These are phyloP conservation scores for Phoenix roebelenii DNA, from an alignment of 176 grass and related monocot species.

Conservation along the genomic window DNA sequence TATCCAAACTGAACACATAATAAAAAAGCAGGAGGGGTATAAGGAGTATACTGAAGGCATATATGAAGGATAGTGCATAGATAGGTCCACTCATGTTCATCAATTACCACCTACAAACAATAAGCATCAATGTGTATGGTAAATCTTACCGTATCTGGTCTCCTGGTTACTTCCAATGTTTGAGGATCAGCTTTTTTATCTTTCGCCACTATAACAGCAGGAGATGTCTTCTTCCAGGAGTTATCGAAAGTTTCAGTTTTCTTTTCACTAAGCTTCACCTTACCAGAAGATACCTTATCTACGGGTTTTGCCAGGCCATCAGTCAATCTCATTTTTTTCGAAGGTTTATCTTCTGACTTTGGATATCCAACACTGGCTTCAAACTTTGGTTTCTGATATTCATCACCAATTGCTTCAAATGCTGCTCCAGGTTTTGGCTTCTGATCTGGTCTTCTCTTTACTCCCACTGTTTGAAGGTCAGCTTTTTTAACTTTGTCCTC, in stretches of 20 bases:
- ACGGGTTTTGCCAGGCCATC: not conserved
- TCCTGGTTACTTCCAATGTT: constrained; percentile 13
- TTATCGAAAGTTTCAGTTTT: not conserved
- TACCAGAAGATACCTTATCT: not conserved
- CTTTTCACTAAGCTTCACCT: constrained; percentile 1
- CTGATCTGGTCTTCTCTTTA: constrained; percentile 5
- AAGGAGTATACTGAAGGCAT: no score
- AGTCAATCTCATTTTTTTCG: constrained; percentile 36
- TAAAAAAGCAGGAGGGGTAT: no score
- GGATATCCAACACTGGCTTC: not conserved
- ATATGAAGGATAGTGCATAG: no score
- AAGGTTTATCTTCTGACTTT: constrained; percentile 10
- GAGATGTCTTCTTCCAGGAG: not conserved
- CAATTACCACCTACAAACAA: no score
- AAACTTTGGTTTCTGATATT: constrained; percentile 5
- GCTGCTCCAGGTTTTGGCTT: not conserved
- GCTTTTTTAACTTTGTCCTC: constrained; percentile 9
- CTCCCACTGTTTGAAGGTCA: constrained; percentile 2
- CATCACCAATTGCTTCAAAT: no score
- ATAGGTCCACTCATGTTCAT: no score
- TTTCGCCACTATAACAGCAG: not conserved
- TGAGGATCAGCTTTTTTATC: constrained; percentile 6
- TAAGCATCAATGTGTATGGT: no score
- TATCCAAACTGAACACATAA: no score
- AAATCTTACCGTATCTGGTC: constrained; percentile 10